phyloP scores from a whole-genome alignment of 2,329 filamentous ascomycete species.

The Fonsecaea pugnacius region DNA sequence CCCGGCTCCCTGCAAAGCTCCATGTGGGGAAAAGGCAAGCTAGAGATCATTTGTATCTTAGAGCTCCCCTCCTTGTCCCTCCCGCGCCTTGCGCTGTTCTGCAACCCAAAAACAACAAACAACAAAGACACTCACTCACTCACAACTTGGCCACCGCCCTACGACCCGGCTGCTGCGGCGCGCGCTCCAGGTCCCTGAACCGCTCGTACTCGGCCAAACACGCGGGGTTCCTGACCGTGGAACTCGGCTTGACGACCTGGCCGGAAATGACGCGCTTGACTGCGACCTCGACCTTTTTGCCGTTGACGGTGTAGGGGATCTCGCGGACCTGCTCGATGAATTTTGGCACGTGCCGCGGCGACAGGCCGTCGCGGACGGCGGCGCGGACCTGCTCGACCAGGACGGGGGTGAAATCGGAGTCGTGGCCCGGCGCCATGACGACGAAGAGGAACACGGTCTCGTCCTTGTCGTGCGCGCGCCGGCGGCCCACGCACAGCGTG shows the following conservation, averaged over 20 bases:
- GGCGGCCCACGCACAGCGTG: conserved; percentile 47
- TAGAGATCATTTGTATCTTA: too few species aligned
- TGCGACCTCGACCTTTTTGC: conserved; percentile 53
- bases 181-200: conserved; percentile 37
- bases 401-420: conserved; percentile 36
- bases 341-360: conserved; percentile 48
- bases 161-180: not conserved
- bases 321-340: conserved; percentile 47
- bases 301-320: conserved; percentile 53
- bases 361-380: conserved; percentile 39
- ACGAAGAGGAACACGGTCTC: conserved; percentile 50
- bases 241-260: conserved; percentile 44
- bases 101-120: too few species aligned
- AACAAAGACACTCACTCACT: too few species aligned
- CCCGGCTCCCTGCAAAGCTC: too few species aligned
- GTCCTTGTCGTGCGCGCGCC: conserved; percentile 44
- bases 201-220: conserved; percentile 44
- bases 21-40: too few species aligned
- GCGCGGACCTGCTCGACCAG: conserved; percentile 32
- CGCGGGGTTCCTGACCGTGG: conserved; percentile 48
- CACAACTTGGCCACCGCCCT: conserved; percentile 17
- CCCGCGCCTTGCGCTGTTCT: too few species aligned
- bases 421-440: conserved; percentile 41
- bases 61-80: too few species aligned
- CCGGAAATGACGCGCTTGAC: conserved; percentile 51